phyloP scores from a whole-genome alignment of 2,329 filamentous ascomycete species.

The Pseudogymnoascus sp. region DNA sequence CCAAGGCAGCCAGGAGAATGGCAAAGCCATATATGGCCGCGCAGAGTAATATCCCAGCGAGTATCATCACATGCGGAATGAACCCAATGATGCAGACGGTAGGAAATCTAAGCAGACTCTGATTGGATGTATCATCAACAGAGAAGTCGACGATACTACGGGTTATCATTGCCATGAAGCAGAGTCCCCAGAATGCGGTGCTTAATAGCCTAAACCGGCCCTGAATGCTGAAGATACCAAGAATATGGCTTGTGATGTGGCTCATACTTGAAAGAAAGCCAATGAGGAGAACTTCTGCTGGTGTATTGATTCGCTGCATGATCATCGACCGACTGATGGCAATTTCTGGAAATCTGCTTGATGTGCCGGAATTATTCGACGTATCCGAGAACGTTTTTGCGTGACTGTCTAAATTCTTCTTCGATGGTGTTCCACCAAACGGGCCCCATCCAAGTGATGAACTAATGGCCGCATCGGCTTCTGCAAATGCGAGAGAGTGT shows the following conservation, averaged over 20 bases:
- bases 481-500: slow-evolving; percentile 89
- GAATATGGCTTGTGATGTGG: slow-evolving; percentile 73
- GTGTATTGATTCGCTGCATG: slow-evolving; percentile 73
- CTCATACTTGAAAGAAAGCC: slow-evolving; percentile 84
- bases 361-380: slow-evolving; percentile 17
- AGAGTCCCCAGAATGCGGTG: slow-evolving; percentile 82
- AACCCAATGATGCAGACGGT: slow-evolving; percentile 94
- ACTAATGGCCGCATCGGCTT: slow-evolving; percentile 82
- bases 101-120: slow-evolving; percentile 75
- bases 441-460: slow-evolving; percentile 67
- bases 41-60: slow-evolving; percentile 71
- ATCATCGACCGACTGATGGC: slow-evolving; percentile 58
- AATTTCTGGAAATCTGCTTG: slow-evolving; percentile 32
- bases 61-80: slow-evolving; percentile 83
- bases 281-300: slow-evolving; percentile 80
- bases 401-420: not conserved
- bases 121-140: slow-evolving; percentile 48
- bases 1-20: slow-evolving; percentile 65
- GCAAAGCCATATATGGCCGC: slow-evolving; percentile 69
- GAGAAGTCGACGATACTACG: slow-evolving; percentile 63
- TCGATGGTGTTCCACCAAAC: slow-evolving; percentile 28
- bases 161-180: slow-evolving; percentile 79
- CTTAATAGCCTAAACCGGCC: slow-evolving; percentile 72
- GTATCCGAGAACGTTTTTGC: slow-evolving; percentile 4
- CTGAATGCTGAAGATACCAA: slow-evolving; percentile 76